Evolutionary conservation across 1,284 basidiomycete genomes (phyloP).

Genomic region (Phellopilus nigrolimitatus): DNA sequence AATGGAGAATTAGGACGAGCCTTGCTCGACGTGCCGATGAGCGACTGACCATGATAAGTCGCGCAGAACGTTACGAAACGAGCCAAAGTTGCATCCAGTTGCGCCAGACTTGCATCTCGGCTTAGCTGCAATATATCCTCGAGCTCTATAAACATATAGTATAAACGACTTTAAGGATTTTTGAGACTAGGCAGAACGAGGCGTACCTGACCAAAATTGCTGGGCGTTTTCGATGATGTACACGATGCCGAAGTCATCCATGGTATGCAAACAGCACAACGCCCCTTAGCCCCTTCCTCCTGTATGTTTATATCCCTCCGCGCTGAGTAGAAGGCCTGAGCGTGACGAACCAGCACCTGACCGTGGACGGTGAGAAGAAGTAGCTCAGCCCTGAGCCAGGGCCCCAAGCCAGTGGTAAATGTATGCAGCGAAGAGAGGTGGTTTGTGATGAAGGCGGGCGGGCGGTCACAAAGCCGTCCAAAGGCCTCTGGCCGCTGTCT

Average conservation of each 20-base stretch:
- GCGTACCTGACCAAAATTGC: constrained; percentile 82
- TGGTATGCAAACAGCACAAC: not conserved
- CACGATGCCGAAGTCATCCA: constrained; percentile 54
- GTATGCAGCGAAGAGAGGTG: not conserved
- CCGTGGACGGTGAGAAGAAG: constrained; percentile 19
- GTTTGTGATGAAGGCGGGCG: not conserved
- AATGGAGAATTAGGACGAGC: constrained; percentile 16
- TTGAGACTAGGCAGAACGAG: constrained; percentile 2
- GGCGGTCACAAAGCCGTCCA: not conserved
- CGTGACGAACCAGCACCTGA: constrained; percentile 14
- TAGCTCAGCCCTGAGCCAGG: not conserved
- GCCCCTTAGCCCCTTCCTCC: not conserved
- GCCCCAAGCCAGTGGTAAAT: not conserved
- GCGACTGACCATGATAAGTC: constrained; percentile 74
- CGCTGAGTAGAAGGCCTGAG: not conserved
- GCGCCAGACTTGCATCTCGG: constrained; percentile 59
- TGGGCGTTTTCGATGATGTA: constrained; percentile 76
- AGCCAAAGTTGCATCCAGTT: constrained; percentile 73
- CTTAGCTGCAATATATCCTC: constrained; percentile 76
- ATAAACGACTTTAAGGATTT: constrained; percentile 12
- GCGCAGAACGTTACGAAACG: constrained; percentile 77
- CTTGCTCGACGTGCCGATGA: constrained; percentile 1
- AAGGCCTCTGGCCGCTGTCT: not conserved
- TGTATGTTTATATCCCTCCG: not conserved
- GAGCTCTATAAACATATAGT: constrained; percentile 52